Evolutionary conservation across 2,329 filamentous ascomycete genomes (phyloP), one percentile per base, ranked within the genome.

Genomic region (Penicillium sp.): DNA sequence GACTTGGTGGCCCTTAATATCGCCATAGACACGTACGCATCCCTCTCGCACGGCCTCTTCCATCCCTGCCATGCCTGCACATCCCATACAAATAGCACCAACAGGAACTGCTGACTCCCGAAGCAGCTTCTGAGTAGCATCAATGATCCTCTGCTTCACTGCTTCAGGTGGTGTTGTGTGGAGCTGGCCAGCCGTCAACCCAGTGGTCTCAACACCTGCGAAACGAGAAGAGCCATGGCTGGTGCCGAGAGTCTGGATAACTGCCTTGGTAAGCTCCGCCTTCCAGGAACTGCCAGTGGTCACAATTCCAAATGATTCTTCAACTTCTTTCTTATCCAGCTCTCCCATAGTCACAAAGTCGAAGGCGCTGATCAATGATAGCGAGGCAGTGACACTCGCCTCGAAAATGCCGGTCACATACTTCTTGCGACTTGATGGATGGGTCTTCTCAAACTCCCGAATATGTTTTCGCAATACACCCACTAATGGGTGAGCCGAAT

Each of bases 261-360:
- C 88, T 0, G 89, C 92, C 0, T 82, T 76, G 0, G 77, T 79
- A 13, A 97, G 78, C 35, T 95, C 86, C 0, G 79, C 73, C 68
- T 93, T 89, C 93, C 93, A 97, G 62, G 89, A 90, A 55, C 85
- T 84, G 0, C 92, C 93, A 0, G 93, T 97, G 5, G 89, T 93
- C 5, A 98, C 88, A 61, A 98, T 95, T 2, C 92, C 93, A 80
- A 95, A 97, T 64, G 71, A 50, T 63, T 75, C 55, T 66, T 69
- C 26, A 55, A 70, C 43, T 81, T 76, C 24, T 82, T 73, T 1
- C 66, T 71, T 66, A 27, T 69, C 64, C 8, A 71, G 64, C 5
- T 57, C 61, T 26, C 52, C 52, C 22, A 65, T 62, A n/a, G 49
- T 57, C 11, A 58, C 54, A n/a, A 73, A 62, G 16, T 69, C 58